These are phyloP conservation scores for Jatropha podagrica DNA, from an alignment of 441 rosid species.

Conservation along the genomic window DNA sequence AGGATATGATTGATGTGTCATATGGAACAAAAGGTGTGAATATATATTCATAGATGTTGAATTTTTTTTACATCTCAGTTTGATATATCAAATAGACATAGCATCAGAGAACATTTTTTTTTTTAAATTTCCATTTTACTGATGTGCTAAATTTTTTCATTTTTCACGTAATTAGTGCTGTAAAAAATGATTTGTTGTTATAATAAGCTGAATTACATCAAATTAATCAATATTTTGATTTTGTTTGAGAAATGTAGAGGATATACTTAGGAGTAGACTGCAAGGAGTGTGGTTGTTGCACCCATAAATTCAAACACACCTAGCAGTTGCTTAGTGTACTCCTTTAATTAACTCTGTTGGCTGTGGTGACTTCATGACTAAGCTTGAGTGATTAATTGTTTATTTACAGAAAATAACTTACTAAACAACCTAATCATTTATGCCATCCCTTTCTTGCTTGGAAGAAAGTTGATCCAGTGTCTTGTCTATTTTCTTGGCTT, in stretches of 20 bases:
- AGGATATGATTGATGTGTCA: no score
- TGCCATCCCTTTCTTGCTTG: slow-evolving; percentile 25
- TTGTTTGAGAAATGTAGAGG: slow-evolving; percentile 3
- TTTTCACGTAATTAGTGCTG: no score
- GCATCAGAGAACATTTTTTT: no score
- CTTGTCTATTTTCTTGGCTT: slow-evolving; percentile 24
- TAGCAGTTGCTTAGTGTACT: background rate
- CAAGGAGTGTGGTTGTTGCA: slow-evolving; percentile 35
- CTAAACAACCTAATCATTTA: background rate
- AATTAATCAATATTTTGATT: background rate
- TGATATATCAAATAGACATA: no score
- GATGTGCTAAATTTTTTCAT: no score
- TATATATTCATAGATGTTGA: no score
- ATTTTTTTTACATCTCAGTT: no score
- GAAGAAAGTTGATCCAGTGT: slow-evolving; percentile 37
- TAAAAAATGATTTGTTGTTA: no score
- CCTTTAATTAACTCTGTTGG: background rate
- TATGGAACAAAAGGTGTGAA: no score
- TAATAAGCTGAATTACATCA: no score
- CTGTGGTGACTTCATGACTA: slow-evolving; percentile 13
- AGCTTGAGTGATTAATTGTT: slow-evolving; percentile 14
- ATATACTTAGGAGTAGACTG: background rate
- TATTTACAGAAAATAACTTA: slow-evolving; percentile 2
- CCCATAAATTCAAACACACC: slow-evolving; percentile 15
- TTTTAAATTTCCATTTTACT: no score